Base-by-base conservation (phyloP, 2,329 filamentous ascomycete species). In the Boeremia exigua region DNA sequence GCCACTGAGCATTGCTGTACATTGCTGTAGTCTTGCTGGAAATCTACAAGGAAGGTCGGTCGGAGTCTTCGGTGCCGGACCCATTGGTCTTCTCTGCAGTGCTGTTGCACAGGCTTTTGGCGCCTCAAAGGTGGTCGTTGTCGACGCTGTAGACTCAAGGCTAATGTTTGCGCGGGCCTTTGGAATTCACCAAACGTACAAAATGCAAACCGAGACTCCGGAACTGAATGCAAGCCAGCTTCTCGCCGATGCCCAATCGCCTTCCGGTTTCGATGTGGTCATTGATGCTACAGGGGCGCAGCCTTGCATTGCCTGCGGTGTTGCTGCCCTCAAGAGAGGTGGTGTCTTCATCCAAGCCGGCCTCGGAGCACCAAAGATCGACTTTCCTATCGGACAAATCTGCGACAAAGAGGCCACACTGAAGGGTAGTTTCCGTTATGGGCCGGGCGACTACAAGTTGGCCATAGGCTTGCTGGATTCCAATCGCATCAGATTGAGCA, bases 21-120 rank as follows among this genome's bases (percentile, higher is more conserved):
- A 69, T 42, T 51, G 63, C 6, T 63, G 59, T 47, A 65, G 59
- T 14, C 47, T 83, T 54, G 86, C 89, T 8, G 63, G 66, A 17
- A 56, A 66, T 27, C 12, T 57, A 25, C 54, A 52, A 38, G 60
- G 60, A 30, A 57, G 45, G 19, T 40, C 56, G 0, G 30, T 60
- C 1, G 44, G 48, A 29, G 47, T 65, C 0, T 62, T 58, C 19
- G 60, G 62, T 12, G 60, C 62, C 17, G 62, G 62, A 2, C 60
- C 62, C 11, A 57, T 65, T 40, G 58, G 62, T 8, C 52, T 63
- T 8, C 53, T 63, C 6, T 57, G 51, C 39, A 45, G 48, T 44
- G 48, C 60, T n/a, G 58, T 63, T 7, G 52, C 49, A 29, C 38
- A 49, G 8, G 60, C 60, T 8, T 63, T 61, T 38, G 55, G 62